phyloP scores from a whole-genome alignment of 2,329 filamentous ascomycete genomes.

The Ilyonectria robusta region DNA sequence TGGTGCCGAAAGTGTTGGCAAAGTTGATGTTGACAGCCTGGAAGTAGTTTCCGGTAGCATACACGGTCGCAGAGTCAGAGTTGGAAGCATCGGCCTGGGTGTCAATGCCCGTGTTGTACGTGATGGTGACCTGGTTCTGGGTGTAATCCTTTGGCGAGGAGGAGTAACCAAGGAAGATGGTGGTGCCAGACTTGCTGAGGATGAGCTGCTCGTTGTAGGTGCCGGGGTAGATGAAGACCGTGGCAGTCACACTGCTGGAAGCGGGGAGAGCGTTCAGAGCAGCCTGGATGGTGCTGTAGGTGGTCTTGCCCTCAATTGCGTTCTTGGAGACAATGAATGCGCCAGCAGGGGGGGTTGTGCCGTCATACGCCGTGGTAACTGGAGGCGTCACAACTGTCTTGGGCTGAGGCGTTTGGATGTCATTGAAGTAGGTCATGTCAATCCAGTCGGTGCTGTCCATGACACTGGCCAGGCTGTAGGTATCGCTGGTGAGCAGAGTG shows the following conservation, averaged over 20 bases:
- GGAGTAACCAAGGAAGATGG: conserved; percentile 40
- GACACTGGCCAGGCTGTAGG: conserved; percentile 31
- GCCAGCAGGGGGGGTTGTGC: conserved; percentile 55
- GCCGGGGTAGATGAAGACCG: conserved; percentile 58
- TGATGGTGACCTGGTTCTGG: conserved; percentile 43
- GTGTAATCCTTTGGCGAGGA: conserved; percentile 44
- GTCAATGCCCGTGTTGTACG: conserved; percentile 41
- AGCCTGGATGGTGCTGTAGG: conserved; percentile 47
- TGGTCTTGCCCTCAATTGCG: conserved; percentile 39
- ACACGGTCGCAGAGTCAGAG: conserved; percentile 45
- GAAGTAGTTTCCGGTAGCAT: conserved; percentile 43
- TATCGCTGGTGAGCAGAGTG: conserved; percentile 39
- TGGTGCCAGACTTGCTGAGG: conserved; percentile 33
- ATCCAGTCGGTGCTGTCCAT: conserved; percentile 47
- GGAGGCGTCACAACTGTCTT: conserved; percentile 23
- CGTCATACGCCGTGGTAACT: conserved; percentile 53
- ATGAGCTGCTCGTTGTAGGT: conserved; percentile 69
- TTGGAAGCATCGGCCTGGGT: conserved; percentile 42
- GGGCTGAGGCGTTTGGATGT: conserved; percentile 41
- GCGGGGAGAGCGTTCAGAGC: conserved; percentile 44
- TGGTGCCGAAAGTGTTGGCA: conserved; percentile 40
- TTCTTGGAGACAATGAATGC: conserved; percentile 58
- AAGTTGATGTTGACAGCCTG: conserved; percentile 47
- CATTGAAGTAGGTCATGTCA: conserved; percentile 41
- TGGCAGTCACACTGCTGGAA: conserved; percentile 42